Evolutionary conservation across 164 flowering plant species (phyloP).

Genomic region (Tinospora cordifolia): DNA sequence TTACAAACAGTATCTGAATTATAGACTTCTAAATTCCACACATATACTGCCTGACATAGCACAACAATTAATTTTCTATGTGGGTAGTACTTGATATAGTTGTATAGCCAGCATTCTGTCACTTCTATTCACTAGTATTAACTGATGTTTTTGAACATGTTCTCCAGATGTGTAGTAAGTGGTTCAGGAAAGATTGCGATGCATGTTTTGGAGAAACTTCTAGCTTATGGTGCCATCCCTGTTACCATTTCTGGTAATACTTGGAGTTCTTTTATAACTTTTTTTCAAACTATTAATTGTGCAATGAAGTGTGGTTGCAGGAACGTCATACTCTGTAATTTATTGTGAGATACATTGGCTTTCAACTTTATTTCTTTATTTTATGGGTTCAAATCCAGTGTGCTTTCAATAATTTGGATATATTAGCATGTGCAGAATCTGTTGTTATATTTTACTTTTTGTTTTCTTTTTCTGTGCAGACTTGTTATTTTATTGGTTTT

Average conservation of each 20-base stretch:
- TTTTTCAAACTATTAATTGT: neutral
- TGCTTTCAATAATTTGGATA: neutral
- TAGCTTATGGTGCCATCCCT: slow-evolving; percentile 84
- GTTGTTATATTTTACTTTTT: no score
- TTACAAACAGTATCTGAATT: neutral
- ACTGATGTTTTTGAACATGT: slow-evolving; percentile 9
- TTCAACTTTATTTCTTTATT: neutral
- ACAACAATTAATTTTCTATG: no score
- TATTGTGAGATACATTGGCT: neutral
- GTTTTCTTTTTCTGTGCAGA: neutral
- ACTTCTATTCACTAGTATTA: neutral
- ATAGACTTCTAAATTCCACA: neutral
- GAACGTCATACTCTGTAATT: neutral
- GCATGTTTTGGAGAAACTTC: slow-evolving; percentile 92
- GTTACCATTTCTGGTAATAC: slow-evolving; percentile 76
- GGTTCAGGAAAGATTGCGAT: slow-evolving; percentile 97
- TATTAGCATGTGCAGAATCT: neutral
- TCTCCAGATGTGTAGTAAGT: slow-evolving; percentile 79
- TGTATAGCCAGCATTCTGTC: neutral
- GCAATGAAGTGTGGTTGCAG: neutral
- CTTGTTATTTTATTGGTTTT: neutral
- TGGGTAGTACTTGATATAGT: neutral
- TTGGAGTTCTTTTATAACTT: slow-evolving; percentile 3
- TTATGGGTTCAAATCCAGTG: neutral
- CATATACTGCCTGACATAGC: no score